phyloP scores from a whole-genome alignment of 352 stramenopile species.

The Pythium grandisporangium region DNA sequence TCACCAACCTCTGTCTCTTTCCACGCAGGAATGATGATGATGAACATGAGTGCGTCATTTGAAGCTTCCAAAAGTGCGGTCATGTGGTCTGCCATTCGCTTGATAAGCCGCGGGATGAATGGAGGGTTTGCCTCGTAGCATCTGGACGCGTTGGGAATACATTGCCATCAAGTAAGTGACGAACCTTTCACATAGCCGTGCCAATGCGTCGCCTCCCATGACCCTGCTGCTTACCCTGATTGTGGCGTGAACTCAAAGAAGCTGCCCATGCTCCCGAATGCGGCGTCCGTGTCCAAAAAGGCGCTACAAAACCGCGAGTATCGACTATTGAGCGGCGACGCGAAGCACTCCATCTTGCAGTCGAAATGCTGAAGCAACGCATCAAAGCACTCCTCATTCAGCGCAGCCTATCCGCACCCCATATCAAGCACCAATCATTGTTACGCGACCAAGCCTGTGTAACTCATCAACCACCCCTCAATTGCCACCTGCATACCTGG shows the following conservation, averaged over 20 bases:
- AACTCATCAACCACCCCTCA: too few relatives aligned
- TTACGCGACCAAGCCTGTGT: too few relatives aligned
- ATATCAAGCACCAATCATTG: too few relatives aligned
- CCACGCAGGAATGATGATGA: conserved; percentile 89
- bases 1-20: conserved; percentile 71
- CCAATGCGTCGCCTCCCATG: neutral
- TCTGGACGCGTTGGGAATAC: too few relatives aligned
- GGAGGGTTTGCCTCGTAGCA: conserved; percentile 94
- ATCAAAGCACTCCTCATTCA: conserved; percentile 91
- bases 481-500: conserved; percentile 54
- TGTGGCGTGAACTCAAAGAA: conserved; percentile 92
- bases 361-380: conserved; percentile 86
- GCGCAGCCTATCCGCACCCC: conserved; percentile 29
- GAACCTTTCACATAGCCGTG: too few relatives aligned
- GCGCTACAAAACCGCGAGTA: conserved; percentile 88
- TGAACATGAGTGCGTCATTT: conserved; percentile 75
- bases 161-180: too few relatives aligned
- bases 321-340: conserved; percentile 90
- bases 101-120: conserved; percentile 91
- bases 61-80: conserved; percentile 56
- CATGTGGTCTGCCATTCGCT: conserved; percentile 86
- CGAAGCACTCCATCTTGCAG: conserved; percentile 92
- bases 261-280: conserved; percentile 88
- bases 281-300: conserved; percentile 80
- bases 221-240: conserved; percentile 29